phyloP scores from a whole-genome alignment of 352 stramenopile genomes.

The Phytophthora aleatoria region DNA sequence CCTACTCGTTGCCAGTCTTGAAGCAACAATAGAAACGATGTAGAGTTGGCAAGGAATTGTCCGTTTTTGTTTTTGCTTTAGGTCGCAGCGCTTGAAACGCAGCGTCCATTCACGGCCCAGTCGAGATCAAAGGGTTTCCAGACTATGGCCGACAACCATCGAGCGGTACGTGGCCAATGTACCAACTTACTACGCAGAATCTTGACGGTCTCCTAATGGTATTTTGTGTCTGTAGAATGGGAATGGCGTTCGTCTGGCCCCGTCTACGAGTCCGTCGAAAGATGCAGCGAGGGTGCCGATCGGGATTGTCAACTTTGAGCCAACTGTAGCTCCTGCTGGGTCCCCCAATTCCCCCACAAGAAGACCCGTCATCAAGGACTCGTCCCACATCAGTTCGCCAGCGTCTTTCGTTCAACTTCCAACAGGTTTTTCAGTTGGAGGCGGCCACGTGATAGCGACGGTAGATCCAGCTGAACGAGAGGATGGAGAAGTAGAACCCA shows the following conservation, averaged over 20 bases:
- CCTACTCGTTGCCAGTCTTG: conserved; percentile 53
- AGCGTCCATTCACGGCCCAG: conserved; percentile 26
- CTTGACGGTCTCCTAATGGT: conserved; percentile 6
- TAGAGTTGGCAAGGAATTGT: neutral
- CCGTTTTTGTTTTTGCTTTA: conserved; percentile 27
- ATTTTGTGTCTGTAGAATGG: conserved; percentile 19
- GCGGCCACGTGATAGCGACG: conserved; percentile 41
- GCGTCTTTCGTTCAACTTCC: conserved; percentile 44
- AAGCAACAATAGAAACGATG: conserved; percentile 44
- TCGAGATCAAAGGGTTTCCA: neutral
- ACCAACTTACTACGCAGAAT: neutral
- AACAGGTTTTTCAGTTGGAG: conserved; percentile 52
- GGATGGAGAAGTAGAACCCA: conserved; percentile 69
- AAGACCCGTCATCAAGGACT: conserved; percentile 39
- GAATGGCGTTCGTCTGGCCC: conserved; percentile 39
- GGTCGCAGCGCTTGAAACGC: conserved; percentile 17
- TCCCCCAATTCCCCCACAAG: conserved; percentile 35
- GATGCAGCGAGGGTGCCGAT: conserved; percentile 35
- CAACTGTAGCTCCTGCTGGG: conserved; percentile 32
- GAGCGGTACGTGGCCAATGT: conserved; percentile 17
- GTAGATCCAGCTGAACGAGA: conserved; percentile 50
- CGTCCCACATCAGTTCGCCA: conserved; percentile 46
- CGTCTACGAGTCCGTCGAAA: conserved; percentile 67
- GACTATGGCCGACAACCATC: conserved; percentile 4
- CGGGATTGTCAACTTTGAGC: conserved; percentile 66